Base-by-base conservation (phyloP, 202 grass and related monocot species). In the Schoenoplectus tabernaemontani region DNA sequence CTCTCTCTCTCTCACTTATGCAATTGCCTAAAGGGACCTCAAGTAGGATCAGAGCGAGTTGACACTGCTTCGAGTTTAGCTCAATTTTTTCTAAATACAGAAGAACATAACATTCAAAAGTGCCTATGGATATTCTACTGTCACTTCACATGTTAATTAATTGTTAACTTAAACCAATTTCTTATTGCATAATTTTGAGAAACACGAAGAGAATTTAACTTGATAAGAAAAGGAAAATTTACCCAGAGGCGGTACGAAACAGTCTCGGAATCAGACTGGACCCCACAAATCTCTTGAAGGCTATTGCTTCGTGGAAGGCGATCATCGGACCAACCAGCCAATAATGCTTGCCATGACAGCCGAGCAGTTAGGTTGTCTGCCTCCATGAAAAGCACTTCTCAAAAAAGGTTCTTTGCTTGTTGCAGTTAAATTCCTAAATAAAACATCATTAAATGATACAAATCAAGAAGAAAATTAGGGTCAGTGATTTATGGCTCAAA, bases 171-270 rank as follows among this genome's bases (percentile, higher is more conserved):
- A n/a, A n/a, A n/a, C 12, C 15, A 12, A 50, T 62, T 67, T 41
- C 15, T 20, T 41, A 20, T 39, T 13, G 34, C 0, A 7, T 41
- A 67, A 42, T 64, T 64, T 42, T 43, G 7, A 41, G 2, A 20
- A 68, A 19, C 23, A 11, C n/a, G 36, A 22, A 68, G 37, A 68
- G 37, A 68, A 64, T 64, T 36, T 4, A n/a, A 37, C 24, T 64
- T 36, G 5, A 37, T 5, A 43, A 37, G 23, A 43, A 37, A 22
- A n/a, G n/a, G 22, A n/a, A 42, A 68, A 37, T 9, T 22, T 79
- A 97, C 94, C 94, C 94, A 97, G 26, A 97, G 94, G 17, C 89
- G 80, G 85, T 97, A 93, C 57, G 91, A 93, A 30, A 93, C 82
- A 22, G 86, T 84, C 36, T 86, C 87, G 19, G 91, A 77, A 88